phyloP scores from a whole-genome alignment of 2,329 filamentous ascomycete species.

The Penicillium decumbens region DNA sequence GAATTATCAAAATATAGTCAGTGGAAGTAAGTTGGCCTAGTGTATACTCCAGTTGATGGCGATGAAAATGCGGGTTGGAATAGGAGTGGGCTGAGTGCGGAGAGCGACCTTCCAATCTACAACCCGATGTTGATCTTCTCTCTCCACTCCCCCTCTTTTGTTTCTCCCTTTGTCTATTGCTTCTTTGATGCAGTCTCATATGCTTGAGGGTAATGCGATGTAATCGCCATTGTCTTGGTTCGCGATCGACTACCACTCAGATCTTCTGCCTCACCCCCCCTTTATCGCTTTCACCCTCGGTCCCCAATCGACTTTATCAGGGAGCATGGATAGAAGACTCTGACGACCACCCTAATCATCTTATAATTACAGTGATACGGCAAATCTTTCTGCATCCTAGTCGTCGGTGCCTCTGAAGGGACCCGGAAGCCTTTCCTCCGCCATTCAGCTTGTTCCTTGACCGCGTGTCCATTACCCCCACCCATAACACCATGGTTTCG shows the following conservation, averaged over 20 bases:
- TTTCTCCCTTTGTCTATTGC: background rate
- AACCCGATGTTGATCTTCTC: constrained; percentile 17
- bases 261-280: constrained; percentile 1
- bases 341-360: constrained; percentile 9
- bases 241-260: constrained; percentile 6
- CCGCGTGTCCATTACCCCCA: constrained; percentile 8
- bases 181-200: background rate
- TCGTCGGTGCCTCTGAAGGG: background rate
- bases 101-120: background rate
- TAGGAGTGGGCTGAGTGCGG: background rate
- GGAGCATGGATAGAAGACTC: constrained; percentile 16
- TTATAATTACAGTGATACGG: background rate
- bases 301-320: constrained; percentile 7
- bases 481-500: constrained; percentile 66
- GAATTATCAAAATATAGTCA: background rate
- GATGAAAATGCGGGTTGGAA: no score
- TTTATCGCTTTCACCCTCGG: constrained; percentile 4
- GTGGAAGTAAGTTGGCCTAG: background rate
- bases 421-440: background rate
- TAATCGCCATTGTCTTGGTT: constrained; percentile 21
- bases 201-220: constrained; percentile 28
- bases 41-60: background rate
- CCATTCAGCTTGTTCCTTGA: constrained; percentile 7
- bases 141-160: constrained; percentile 21
- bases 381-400: background rate